Evolutionary conservation across 805 yeast species (phyloP).

Genomic region (Ascoidea asiatica): DNA sequence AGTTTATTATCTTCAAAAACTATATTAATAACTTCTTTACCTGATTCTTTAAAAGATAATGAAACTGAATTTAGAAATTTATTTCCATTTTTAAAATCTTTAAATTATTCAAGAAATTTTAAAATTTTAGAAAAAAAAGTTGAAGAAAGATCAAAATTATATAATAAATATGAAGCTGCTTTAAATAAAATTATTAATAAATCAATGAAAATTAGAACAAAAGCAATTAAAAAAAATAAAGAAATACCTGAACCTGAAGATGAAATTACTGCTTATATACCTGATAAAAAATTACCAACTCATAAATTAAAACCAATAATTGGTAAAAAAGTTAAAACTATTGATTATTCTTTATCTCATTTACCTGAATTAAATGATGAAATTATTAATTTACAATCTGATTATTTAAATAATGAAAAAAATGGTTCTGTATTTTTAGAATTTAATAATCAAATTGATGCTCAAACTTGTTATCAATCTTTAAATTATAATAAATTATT

Average conservation of each 20-base stretch:
- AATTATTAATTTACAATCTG: conserved; percentile 43
- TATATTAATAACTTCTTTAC: conserved; percentile 56
- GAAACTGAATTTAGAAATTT: conserved; percentile 38
- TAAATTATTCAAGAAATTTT: conserved; percentile 55
- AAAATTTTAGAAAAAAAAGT: conserved; percentile 39
- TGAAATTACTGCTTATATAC: conserved; percentile 48
- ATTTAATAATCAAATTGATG: conserved; percentile 73
- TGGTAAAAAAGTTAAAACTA: conserved; percentile 78
- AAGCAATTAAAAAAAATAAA: conserved; percentile 43
- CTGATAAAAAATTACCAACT: conserved; percentile 69
- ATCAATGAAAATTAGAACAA: conserved; percentile 41
- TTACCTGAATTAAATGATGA: conserved; percentile 58
- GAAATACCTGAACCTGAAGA: conserved; percentile 42
- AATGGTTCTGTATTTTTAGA: conserved; percentile 66
- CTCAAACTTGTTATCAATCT: conserved; percentile 84
- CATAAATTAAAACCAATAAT: conserved; percentile 57
- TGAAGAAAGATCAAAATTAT: conserved; percentile 50
- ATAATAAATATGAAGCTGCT: conserved; percentile 51
- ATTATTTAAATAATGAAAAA: conserved; percentile 35
- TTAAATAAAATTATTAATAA: conserved; percentile 45
- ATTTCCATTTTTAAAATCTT: conserved; percentile 48
- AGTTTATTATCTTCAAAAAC: conserved; percentile 60
- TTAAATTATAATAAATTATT: conserved; percentile 36
- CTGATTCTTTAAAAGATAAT: conserved; percentile 28
- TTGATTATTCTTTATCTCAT: conserved; percentile 55